A percentile compares a stretch with the other conserved stretches of the same genome.
These are phyloP conservation scores for Aureobasidium vineae DNA, from an alignment of 2,329 filamentous ascomycete genomes.

Conservation along the genomic window DNA sequence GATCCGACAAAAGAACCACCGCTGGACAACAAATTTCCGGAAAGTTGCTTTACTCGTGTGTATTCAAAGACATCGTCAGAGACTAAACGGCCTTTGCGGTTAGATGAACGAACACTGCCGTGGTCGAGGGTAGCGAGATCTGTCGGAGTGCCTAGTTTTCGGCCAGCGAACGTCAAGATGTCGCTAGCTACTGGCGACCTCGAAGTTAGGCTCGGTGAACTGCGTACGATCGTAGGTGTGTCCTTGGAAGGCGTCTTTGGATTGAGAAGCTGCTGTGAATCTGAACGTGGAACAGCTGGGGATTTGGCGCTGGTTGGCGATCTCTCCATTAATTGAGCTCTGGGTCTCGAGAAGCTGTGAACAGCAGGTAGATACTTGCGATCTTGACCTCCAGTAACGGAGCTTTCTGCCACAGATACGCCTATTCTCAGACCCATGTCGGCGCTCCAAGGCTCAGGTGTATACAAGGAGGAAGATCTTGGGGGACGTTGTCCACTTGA, in stretches of 20 bases:
- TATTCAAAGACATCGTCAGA: constrained; percentile 17
- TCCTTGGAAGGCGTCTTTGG: constrained; percentile 27
- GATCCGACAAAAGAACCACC: constrained; percentile 15
- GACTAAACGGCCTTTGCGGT: background rate
- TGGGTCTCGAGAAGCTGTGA: constrained; percentile 33
- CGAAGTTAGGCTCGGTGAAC: constrained; percentile 21
- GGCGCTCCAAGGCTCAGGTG: background rate
- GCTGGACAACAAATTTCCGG: constrained; percentile 20
- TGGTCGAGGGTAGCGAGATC: constrained; percentile 35
- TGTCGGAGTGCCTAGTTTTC: constrained; percentile 31
- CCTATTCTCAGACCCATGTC: constrained; percentile 13
- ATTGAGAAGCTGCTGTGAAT: background rate
- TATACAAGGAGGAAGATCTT: constrained; percentile 1
- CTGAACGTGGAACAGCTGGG: background rate
- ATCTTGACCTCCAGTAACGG: background rate
- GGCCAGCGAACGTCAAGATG: constrained; percentile 31
- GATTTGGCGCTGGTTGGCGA: background rate
- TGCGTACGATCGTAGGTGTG: constrained; percentile 32
- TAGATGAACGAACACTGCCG: constrained; percentile 21
- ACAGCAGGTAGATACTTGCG: constrained; percentile 13
- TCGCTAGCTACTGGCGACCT: constrained; percentile 18
- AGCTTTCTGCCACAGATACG: background rate
- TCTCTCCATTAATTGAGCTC: background rate
- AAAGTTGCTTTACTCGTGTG: constrained; percentile 21
- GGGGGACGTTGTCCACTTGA: background rate